Evolutionary conservation across 495 filamentous ascomycete species (phyloP).

Genomic region (Margaritispora aquatica): DNA sequence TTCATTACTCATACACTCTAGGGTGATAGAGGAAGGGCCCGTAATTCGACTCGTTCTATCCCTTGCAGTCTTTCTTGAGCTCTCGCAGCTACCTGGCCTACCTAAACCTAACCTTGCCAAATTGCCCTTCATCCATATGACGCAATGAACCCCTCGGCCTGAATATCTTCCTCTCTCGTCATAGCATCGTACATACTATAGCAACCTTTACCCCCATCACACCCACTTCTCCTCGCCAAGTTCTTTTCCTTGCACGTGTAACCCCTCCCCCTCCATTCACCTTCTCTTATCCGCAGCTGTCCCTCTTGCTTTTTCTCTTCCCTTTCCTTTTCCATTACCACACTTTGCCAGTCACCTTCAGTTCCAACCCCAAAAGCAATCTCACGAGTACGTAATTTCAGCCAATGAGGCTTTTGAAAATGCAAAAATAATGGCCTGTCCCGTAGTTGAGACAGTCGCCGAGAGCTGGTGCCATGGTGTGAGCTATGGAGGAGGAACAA

Average conservation of each 20-base stretch:
- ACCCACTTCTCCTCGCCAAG: background rate
- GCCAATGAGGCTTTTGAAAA: background rate
- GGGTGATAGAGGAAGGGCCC: too few species aligned
- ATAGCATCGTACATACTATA: background rate
- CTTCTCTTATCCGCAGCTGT: constrained; percentile 1
- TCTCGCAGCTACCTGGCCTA: too few species aligned
- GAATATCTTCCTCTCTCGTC: background rate
- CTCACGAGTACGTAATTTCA: background rate
- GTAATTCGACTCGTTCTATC: too few species aligned
- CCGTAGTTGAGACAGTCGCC: background rate
- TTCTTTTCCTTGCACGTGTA: background rate
- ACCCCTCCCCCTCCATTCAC: background rate
- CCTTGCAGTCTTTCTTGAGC: too few species aligned
- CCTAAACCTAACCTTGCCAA: background rate
- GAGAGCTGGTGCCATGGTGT: background rate
- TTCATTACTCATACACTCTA: too few species aligned
- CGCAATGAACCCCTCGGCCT: background rate
- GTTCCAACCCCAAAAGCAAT: constrained; percentile 5
- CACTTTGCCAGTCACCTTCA: constrained; percentile 4
- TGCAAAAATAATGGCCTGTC: background rate
- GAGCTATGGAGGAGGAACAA: constrained; percentile 1
- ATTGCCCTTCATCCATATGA: background rate
- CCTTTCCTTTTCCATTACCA: constrained; percentile 6
- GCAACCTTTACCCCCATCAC: background rate
- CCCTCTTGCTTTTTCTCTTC: background rate